These are phyloP conservation scores for Syncephalastrum monosporum DNA, from an alignment of 371 early-diverging fungal genomes.

Conservation along the genomic window DNA sequence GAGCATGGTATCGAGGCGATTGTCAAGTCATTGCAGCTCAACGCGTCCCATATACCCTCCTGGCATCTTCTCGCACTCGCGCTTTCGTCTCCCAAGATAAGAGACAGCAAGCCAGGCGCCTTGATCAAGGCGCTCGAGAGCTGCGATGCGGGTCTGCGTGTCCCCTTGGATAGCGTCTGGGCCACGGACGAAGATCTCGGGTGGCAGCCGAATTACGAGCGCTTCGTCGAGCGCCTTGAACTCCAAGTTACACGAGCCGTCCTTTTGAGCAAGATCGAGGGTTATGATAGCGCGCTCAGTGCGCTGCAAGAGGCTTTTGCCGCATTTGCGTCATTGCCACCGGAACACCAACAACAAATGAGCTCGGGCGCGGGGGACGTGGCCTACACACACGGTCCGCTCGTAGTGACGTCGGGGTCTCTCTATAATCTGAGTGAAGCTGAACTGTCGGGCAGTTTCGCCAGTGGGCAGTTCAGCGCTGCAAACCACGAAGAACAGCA, in stretches of 20 bases:
- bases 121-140: conserved; percentile 63
- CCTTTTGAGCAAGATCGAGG: conserved; percentile 49
- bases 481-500: neutral
- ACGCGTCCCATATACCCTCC: conserved; percentile 65
- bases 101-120: conserved; percentile 20
- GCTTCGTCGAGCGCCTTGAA: conserved; percentile 57
- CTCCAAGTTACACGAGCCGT: conserved; percentile 61
- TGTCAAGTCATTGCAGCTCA: conserved; percentile 61
- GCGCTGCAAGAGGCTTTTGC: conserved; percentile 60
- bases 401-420: conserved; percentile 29
- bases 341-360: too few relatives aligned
- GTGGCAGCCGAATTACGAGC: conserved; percentile 24
- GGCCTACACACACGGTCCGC: neutral
- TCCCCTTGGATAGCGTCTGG: conserved; percentile 31
- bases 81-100: conserved; percentile 52
- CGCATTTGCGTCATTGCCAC: conserved; percentile 56
- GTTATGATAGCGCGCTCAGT: conserved; percentile 54
- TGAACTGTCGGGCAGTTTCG: neutral
- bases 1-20: conserved; percentile 63
- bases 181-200: conserved; percentile 12
- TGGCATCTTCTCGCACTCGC: conserved; percentile 88
- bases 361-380: too few relatives aligned
- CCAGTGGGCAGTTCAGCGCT: neutral
- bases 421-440: conserved; percentile 30
- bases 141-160: conserved; percentile 70